These are phyloP conservation scores for Cucurbita argyrosperma DNA, from an alignment of 306 rosid species.

Conservation along the genomic window DNA sequence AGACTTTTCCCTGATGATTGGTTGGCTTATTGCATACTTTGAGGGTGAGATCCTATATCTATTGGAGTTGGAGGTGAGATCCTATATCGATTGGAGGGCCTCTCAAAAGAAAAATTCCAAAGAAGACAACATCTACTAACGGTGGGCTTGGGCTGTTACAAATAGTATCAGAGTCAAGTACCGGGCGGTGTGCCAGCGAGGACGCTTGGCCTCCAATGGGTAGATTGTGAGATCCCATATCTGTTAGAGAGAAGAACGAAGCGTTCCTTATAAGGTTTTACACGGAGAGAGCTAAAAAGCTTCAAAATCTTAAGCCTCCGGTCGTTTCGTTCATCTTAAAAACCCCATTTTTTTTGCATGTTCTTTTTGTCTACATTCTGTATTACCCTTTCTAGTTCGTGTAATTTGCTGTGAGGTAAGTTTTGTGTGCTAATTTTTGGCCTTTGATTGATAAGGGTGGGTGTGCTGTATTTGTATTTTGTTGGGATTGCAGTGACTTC, in stretches of 20 bases:
- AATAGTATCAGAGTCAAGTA: too few relatives aligned
- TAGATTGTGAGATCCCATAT: too few relatives aligned
- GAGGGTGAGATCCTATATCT: neutral
- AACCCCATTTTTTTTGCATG: neutral
- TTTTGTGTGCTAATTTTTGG: neutral
- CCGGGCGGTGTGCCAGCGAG: too few relatives aligned
- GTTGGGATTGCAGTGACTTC: slow-evolving; percentile 31
- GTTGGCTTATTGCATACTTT: neutral
- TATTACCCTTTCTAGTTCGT: neutral
- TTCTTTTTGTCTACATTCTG: neutral
- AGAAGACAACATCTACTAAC: too few relatives aligned
- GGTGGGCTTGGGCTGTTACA: too few relatives aligned
- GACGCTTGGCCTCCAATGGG: fast-evolving
- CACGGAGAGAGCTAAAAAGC: neutral
- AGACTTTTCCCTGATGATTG: neutral
- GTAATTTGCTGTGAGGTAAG: neutral
- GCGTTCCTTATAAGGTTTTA: too few relatives aligned
- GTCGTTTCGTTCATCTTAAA: neutral
- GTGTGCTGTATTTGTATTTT: slow-evolving; percentile 18
- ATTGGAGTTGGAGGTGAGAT: neutral
- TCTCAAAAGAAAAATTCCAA: too few relatives aligned
- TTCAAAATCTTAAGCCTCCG: neutral
- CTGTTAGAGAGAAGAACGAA: too few relatives aligned
- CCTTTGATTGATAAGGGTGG: slow-evolving; percentile 6
- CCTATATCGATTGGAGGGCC: too few relatives aligned